These are phyloP conservation scores for Rhynchospora pubera DNA, from an alignment of 176 grass and related monocot genomes.

Conservation along the genomic window DNA sequence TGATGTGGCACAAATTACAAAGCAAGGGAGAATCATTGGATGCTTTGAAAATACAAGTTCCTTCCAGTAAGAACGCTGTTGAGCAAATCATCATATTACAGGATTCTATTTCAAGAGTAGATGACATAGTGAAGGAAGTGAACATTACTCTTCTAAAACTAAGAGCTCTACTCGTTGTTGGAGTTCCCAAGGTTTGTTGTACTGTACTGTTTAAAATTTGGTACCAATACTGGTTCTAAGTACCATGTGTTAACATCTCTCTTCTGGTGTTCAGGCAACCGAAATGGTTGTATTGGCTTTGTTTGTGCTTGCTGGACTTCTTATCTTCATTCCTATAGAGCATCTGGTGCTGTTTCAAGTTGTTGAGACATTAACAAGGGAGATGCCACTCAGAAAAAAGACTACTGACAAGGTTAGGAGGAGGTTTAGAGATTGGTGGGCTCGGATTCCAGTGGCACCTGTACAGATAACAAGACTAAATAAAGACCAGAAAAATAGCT, in stretches of 20 bases:
- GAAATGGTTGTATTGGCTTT: slow-evolving; percentile 42
- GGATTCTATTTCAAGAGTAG: slow-evolving; percentile 55
- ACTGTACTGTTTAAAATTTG: neutral
- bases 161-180: slow-evolving; percentile 62
- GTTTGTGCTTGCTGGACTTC: slow-evolving; percentile 32
- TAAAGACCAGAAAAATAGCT: slow-evolving; percentile 55
- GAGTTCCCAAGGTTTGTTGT: slow-evolving; percentile 52
- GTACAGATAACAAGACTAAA: slow-evolving; percentile 55
- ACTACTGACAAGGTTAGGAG: slow-evolving; percentile 50
- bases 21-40: slow-evolving; percentile 38
- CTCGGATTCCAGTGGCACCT: slow-evolving; percentile 72
- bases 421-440: slow-evolving; percentile 71
- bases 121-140: slow-evolving; percentile 43
- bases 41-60: slow-evolving; percentile 53
- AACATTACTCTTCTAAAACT: slow-evolving; percentile 84
- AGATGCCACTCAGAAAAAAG: slow-evolving; percentile 75
- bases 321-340: slow-evolving; percentile 39
- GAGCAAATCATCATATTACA: slow-evolving; percentile 67
- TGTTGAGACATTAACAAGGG: slow-evolving; percentile 64
- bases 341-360: slow-evolving; percentile 38
- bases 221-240: neutral
- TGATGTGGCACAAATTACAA: slow-evolving; percentile 53
- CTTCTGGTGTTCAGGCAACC: slow-evolving; percentile 34
- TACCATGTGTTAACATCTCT: slow-evolving; percentile 9
- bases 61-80: slow-evolving; percentile 64